Evolutionary conservation across 139 green algal species (phyloP), one percentile per base, ranked within the genome.

Genomic region (Zygnema cylindricum): DNA sequence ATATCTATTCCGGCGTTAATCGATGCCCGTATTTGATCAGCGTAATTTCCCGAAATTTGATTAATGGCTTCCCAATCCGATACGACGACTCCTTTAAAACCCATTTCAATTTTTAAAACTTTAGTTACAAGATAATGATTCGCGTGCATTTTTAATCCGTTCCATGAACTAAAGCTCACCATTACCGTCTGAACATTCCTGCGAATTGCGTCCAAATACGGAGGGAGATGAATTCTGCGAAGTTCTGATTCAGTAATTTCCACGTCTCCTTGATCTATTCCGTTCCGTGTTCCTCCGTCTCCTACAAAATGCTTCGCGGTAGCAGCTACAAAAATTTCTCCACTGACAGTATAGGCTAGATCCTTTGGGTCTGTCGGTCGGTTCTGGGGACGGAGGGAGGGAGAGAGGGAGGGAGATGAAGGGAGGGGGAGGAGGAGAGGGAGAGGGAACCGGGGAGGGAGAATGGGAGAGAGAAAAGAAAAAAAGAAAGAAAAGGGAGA

Each of bases 291-390:
- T 41, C 85, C 85, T 1, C 85, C 85, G n/a, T 89, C 85, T 11
- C 73, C 85, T 21, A 89, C 3, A 7, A 75, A 89, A 57, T 89
- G 85, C n/a, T 89, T 89, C 22, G 85, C 85, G 16, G 85, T 89
- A 11, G 85, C 75, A 1, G 85, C 73, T 1, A 89, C 76, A 33
- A 89, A 75, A 35, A 54, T 38, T 36, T 84, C 40, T 22, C 77
- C 77, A 11, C 41, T 49, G 21, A 84, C 38, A 49, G 3, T 57
- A 54, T 49, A 84, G 16, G 77, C 40, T 21, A 54, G 25, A 54
- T 84, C 77, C 2, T 33, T 2, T n/a, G 40, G 38, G 25, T 42
- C 33, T 2, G 38, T 84, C 38, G 38, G n/a, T 55, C 32, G 30
- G 3, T 2, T 7, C 77, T 84, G 77, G 73, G 21, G 35, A 22